Evolutionary conservation across 179 eudicot genomes (phyloP).

Genomic region (Vitellaria paradoxa): DNA sequence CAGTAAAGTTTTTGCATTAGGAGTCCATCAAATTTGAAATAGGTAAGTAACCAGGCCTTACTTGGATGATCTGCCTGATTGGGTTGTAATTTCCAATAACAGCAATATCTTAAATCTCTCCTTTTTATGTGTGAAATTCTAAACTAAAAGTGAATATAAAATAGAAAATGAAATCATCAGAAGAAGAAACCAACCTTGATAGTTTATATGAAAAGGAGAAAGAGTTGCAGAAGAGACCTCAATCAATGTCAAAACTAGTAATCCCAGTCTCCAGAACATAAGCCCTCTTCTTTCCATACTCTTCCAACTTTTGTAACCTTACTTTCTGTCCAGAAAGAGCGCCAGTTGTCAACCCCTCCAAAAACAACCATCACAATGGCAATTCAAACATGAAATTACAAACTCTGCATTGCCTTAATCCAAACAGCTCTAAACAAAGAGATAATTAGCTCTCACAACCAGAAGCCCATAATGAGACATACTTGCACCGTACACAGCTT

Average conservation of each 20-base stretch:
- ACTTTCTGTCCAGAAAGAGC: background rate
- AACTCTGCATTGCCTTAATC: constrained; percentile 18
- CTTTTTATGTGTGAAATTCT: too few relatives aligned
- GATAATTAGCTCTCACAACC: constrained; percentile 17
- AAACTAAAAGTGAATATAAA: too few relatives aligned
- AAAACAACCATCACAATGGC: constrained; percentile 7
- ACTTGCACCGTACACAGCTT: background rate
- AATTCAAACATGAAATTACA: constrained; percentile 12
- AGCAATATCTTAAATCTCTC: too few relatives aligned
- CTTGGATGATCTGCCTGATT: too few relatives aligned
- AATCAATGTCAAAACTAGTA: constrained; percentile 37
- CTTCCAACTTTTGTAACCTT: constrained; percentile 6
- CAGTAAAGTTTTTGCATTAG: too few relatives aligned
- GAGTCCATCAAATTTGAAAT: too few relatives aligned
- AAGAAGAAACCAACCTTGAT: constrained; percentile 37
- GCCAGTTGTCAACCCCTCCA: constrained; percentile 1
- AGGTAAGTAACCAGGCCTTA: too few relatives aligned
- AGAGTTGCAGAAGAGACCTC: constrained; percentile 42
- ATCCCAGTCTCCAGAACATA: constrained; percentile 32
- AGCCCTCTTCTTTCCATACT: constrained; percentile 36
- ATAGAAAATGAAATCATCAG: background rate
- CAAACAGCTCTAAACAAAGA: constrained; percentile 20
- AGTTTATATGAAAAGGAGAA: constrained; percentile 57
- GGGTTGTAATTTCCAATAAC: too few relatives aligned
- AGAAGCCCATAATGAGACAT: constrained; percentile 15